Base-by-base conservation (phyloP, 345 rosid genomes). In the Microcos paniculata region DNA sequence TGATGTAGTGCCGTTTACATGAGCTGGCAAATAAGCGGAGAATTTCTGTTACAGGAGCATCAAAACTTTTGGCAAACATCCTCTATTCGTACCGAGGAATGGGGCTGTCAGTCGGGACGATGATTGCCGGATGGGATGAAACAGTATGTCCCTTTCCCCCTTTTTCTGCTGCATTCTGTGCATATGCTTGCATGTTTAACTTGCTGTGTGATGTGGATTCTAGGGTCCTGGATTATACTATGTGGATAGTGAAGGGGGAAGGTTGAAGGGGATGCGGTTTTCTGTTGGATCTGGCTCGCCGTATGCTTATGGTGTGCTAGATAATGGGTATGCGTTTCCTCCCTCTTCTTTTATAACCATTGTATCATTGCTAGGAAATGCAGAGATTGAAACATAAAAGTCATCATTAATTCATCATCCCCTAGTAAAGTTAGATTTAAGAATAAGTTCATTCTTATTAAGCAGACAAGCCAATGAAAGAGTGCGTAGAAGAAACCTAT, bases 251-350 rank as follows among this genome's bases (percentile, higher is more conserved):
- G 98, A 96, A 76, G 99, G 99, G 61, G 98, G 98, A 84, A 88
- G 99, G 85, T 81, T 94, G 81, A 96, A 96, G 79, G 98, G 99
- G 81, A 87, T 85, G 64, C 87, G 94, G 52, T 96, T 96, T 79
- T 96, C 99, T n/a, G 99, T 94, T 56, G 99, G 98, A 74, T 96
- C 99, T 67, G 99, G 99, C 80, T 96, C 99, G 45, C 99, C 99
- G 18, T 96, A 96, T 78, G 99, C 98, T 38, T 96, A 96, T 67
- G 99, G 99, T 42, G 97, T 96, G 24, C 85, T 96, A 11, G 99
- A 96, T 75, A 91, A 88, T 77, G 98, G 98, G 99, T 96, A 88
- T 76, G 79, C 61, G 51, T 9, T 70, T 31, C 13, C 73, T 31
- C n/a, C 73, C 30, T 51, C 11, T n/a, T 23, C 15, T 65, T 42